Conservation (phyloP, 2,329 filamentous ascomycete species). For the Sporothrix pallida region DNA sequence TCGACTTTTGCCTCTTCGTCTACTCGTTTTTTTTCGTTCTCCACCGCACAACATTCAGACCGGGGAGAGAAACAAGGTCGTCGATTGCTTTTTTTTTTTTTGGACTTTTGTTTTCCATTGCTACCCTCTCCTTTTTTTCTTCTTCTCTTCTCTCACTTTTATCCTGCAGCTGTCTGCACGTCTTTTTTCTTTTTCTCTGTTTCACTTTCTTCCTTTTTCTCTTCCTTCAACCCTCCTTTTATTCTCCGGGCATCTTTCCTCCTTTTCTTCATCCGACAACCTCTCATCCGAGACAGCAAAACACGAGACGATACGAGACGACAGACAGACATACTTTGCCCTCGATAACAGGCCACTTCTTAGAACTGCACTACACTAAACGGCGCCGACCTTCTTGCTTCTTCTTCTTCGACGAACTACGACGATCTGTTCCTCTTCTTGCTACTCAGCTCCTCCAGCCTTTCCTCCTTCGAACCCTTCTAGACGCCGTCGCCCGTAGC, state of each 20-base stretch:
- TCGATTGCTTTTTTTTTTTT: constrained; percentile 7
- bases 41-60: neutral
- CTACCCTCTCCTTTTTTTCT: neutral
- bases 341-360: neutral
- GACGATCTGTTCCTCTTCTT: constrained; percentile 21
- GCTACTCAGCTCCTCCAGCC: constrained; percentile 4
- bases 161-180: too few species aligned
- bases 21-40: neutral
- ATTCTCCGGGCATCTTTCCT: neutral
- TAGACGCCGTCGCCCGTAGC: constrained; percentile 5
- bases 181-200: neutral
- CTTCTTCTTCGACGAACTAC: constrained; percentile 2
- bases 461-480: neutral
- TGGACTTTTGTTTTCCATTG: neutral
- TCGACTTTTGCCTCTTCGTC: neutral
- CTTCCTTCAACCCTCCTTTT: neutral
- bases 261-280: neutral
- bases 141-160: neutral
- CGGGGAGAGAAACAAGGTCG: neutral
- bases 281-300: neutral
- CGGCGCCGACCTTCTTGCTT: neutral
- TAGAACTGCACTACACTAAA: neutral
- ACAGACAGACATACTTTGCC: neutral
- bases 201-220: constrained; percentile 1
- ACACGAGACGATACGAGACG: constrained; percentile 17